Percentiles rank a stretch among this genome's conserved stretches.
Conservation (phyloP, 352 stramenopile genomes). For the Phytophthora boehmeriae region DNA sequence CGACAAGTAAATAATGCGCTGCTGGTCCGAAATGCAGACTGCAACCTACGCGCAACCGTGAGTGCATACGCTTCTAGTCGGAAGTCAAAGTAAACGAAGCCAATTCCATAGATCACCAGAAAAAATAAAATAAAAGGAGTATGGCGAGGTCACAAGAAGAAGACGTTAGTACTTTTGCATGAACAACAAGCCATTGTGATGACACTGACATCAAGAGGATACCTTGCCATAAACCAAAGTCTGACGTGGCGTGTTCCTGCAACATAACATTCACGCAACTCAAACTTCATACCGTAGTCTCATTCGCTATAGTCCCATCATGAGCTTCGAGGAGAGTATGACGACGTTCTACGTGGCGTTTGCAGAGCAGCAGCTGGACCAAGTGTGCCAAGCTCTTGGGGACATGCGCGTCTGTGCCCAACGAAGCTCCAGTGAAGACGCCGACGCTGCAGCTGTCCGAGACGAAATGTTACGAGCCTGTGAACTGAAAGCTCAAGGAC, state of each 20-base stretch:
- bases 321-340: slow-evolving; percentile 84
- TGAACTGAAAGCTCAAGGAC: slow-evolving; percentile 63
- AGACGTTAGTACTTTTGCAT: too few relatives aligned
- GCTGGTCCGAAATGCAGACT: not conserved
- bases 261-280: not conserved
- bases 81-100: slow-evolving; percentile 2
- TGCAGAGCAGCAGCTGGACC: slow-evolving; percentile 73
- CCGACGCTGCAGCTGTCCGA: slow-evolving; percentile 42
- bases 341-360: slow-evolving; percentile 84
- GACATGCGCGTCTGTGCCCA: slow-evolving; percentile 60
- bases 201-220: not conserved
- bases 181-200: not conserved
- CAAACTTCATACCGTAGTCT: too few relatives aligned
- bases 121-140: not conserved
- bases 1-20: slow-evolving; percentile 32
- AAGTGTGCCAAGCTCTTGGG: slow-evolving; percentile 60
- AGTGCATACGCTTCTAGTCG: not conserved
- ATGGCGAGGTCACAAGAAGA: too few relatives aligned
- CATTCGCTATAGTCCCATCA: slow-evolving; percentile 10
- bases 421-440: slow-evolving; percentile 8
- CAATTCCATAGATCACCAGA: not conserved
- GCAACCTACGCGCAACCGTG: not conserved
- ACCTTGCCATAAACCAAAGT: not conserved
- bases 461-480: slow-evolving; percentile 82
- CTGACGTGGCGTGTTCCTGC: not conserved